Evolutionary conservation across 192 early-diverging fungal genomes (phyloP).

Genomic region (Chytriomyces confervae): DNA sequence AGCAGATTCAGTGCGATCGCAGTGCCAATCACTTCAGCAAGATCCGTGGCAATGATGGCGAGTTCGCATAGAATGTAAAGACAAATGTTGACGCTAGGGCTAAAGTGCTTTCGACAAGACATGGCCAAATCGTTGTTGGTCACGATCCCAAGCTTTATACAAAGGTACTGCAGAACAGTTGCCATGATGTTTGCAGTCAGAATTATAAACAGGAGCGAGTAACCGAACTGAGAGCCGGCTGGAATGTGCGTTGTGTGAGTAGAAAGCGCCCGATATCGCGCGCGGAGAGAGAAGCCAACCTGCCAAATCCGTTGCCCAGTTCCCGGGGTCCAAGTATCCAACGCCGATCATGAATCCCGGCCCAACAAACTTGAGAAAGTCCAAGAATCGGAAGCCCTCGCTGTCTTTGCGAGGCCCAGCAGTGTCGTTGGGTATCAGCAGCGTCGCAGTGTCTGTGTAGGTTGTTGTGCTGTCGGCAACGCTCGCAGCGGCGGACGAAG

Average conservation of each 20-base stretch:
- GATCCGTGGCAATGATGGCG: slow-evolving; percentile 81
- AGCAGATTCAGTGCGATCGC: slow-evolving; percentile 81
- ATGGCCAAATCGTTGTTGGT: slow-evolving; percentile 76
- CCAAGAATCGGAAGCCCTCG: neutral
- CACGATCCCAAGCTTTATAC: slow-evolving; percentile 78
- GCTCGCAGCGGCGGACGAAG: too few species aligned
- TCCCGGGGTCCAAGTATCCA: slow-evolving; percentile 82
- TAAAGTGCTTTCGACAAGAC: slow-evolving; percentile 66
- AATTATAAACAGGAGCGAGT: slow-evolving; percentile 75
- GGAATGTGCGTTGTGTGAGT: slow-evolving; percentile 5
- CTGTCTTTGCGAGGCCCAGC: neutral
- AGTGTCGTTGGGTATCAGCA: neutral
- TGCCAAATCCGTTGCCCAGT: slow-evolving; percentile 83
- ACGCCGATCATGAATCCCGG: slow-evolving; percentile 64
- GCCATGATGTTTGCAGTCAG: slow-evolving; percentile 78
- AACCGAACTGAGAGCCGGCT: slow-evolving; percentile 79
- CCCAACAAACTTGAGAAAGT: slow-evolving; percentile 49
- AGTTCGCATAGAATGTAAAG: slow-evolving; percentile 76
- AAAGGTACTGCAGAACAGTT: slow-evolving; percentile 75
- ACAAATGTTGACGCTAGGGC: slow-evolving; percentile 62
- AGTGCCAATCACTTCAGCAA: slow-evolving; percentile 90
- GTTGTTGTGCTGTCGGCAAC: too few species aligned
- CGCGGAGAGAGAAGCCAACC: slow-evolving; percentile 36
- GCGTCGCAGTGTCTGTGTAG: neutral
- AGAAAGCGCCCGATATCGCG: slow-evolving; percentile 19